Conservation (phyloP, 192 early-diverging fungal species). For the Umbelopsis vinacea region DNA sequence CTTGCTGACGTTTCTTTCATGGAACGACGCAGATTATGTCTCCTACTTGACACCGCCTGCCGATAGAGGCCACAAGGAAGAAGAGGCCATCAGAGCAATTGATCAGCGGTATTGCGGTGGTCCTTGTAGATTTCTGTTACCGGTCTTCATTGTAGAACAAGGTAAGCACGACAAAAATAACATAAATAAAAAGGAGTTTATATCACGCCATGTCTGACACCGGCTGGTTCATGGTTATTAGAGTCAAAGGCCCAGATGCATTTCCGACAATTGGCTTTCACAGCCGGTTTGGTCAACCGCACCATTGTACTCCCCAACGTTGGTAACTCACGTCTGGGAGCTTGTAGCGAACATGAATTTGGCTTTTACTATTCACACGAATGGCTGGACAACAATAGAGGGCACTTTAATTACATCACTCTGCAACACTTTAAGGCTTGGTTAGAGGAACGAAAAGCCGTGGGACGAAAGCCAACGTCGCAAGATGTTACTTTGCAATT, state of each 20-base stretch:
- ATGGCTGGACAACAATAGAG: constrained; percentile 28
- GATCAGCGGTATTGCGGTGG: constrained; percentile 43
- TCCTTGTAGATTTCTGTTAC: constrained; percentile 37
- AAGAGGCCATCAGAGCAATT: constrained; percentile 9
- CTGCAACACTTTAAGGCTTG: constrained; percentile 32
- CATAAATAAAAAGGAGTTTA: too few relatives aligned
- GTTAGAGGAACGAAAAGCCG: constrained; percentile 31
- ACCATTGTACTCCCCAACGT: constrained; percentile 46
- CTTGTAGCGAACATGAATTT: constrained; percentile 35
- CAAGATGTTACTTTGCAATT: constrained; percentile 12
- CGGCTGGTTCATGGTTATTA: neutral
- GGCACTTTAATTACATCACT: constrained; percentile 34
- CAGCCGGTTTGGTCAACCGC: constrained; percentile 34
- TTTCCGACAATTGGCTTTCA: constrained; percentile 35
- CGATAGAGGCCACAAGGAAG: neutral
- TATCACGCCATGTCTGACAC: neutral
- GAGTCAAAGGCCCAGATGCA: constrained; percentile 46
- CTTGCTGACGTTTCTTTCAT: constrained; percentile 1
- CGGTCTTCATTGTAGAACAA: constrained; percentile 40
- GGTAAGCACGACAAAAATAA: constrained; percentile 25
- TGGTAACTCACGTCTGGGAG: constrained; percentile 31
- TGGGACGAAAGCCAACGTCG: neutral
- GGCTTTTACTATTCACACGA: constrained; percentile 38
- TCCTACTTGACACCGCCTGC: neutral
- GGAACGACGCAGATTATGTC: neutral